Evolutionary conservation across 371 early-diverging fungal genomes (phyloP), one percentile per base, ranked within the genome.

Genomic region (Neoconidiobolus thromboides): DNA sequence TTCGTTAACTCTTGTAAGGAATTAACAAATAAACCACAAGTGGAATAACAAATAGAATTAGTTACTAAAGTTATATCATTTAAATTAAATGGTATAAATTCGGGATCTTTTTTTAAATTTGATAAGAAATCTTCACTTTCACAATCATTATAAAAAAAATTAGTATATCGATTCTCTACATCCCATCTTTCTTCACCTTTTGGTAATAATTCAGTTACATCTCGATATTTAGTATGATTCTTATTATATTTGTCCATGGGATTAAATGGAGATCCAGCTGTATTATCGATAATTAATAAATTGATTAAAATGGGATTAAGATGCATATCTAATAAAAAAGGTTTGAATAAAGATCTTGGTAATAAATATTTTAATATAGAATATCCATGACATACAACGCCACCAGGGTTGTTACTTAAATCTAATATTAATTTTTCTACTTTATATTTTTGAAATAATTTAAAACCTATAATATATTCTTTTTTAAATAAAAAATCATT

Each of bases 311-410:
- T 15, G 12, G 55, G 55, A 42, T n/a, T 55, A 12, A 12, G 38
- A 40, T 55, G 55, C 55, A 55, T 55, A 40, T 55, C 55, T 12
- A 40, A 38, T 12, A 15, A 12, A 14, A 55, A 55, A 6, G 38
- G 7, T 26, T 36, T 26, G 12, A 38, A 9, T 12, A 6, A 6
- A 3, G 55, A 10, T 12, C 12, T 38, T 5, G 70, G 70, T 47
- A 67, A 69, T 1, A 69, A 62, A 9, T 62, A 62, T 36, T 69
- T 64, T 1, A 69, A 60, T 5, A 69, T 64, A 55, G 66, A 65
- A 3, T 67, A 67, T 0, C 68, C 70, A 64, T 64, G 65, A 43
- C 70, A 69, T 7, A 69, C 66, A 15, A 67, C 65, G 0, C 70
- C 69, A 2, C 70, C 70, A 14, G 64, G 52, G 55, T 69, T 69